Evolutionary conservation across 768 basidiomycete species (phyloP).

Genomic region (Mycena metata): DNA sequence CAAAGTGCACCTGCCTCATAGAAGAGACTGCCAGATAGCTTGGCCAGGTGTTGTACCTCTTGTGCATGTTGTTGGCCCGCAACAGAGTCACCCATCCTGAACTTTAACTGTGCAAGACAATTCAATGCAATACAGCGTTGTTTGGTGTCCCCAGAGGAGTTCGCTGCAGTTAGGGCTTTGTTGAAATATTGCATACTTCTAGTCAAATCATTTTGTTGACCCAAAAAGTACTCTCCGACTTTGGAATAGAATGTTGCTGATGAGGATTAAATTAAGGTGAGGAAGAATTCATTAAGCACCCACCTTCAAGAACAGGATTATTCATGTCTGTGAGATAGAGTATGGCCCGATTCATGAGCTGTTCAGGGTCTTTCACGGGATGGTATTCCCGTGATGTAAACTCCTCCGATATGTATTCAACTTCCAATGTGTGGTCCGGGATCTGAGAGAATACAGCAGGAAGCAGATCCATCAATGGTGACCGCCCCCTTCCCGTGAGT

Average conservation of each 20-base stretch:
- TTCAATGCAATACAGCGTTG: neutral
- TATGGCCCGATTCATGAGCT: neutral
- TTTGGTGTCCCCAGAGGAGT: too few species aligned
- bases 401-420: neutral
- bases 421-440: neutral
- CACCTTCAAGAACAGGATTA: neutral
- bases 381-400: neutral
- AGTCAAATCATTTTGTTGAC: neutral
- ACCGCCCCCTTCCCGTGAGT: neutral
- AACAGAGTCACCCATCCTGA: neutral
- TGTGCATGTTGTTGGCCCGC: neutral
- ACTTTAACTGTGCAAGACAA: neutral
- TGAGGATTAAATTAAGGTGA: neutral
- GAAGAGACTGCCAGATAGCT: neutral
- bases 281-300: neutral
- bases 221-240: neutral
- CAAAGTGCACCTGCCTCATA: neutral
- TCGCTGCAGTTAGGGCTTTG: neutral
- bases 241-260: neutral
- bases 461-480: neutral
- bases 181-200: neutral
- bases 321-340: neutral
- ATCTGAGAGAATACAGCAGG: neutral
- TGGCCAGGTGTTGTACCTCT: neutral
- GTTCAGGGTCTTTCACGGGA: neutral